Conservation (phyloP, 768 basidiomycete genomes). For the Lepiota venenata region DNA sequence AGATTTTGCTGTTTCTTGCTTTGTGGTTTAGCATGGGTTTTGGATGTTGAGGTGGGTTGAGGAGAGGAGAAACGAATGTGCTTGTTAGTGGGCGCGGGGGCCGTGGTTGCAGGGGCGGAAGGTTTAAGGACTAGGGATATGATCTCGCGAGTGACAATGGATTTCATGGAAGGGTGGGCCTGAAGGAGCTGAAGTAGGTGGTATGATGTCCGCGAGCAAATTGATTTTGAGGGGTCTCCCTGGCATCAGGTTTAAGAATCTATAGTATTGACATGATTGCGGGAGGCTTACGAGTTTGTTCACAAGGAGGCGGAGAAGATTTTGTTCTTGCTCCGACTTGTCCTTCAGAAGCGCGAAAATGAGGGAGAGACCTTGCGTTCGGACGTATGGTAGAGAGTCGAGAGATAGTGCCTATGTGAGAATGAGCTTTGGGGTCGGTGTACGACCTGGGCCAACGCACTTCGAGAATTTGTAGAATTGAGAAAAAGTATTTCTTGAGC, state of each 20-base stretch:
- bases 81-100: conserved; percentile 31
- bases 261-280: neutral
- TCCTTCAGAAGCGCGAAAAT: conserved; percentile 78
- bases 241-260: conserved; percentile 22
- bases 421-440: neutral
- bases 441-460: conserved; percentile 32
- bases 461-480: conserved; percentile 86
- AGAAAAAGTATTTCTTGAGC: conserved; percentile 97
- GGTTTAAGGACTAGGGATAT: conserved; percentile 75
- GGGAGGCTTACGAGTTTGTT: conserved; percentile 77
- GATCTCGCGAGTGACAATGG: conserved; percentile 84
- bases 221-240: conserved; percentile 87
- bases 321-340: conserved; percentile 97
- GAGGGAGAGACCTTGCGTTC: conserved; percentile 77
- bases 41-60: conserved; percentile 27
- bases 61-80: conserved; percentile 53
- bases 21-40: conserved; percentile 31
- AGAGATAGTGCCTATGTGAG: conserved; percentile 63
- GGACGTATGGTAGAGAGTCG: conserved; percentile 85
- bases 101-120: conserved; percentile 30
- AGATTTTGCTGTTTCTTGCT: conserved; percentile 44
- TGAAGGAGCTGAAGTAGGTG: conserved; percentile 89
- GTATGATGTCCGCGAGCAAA: conserved; percentile 89
- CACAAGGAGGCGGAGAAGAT: conserved; percentile 85
- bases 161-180: conserved; percentile 90